Evolutionary conservation across 768 basidiomycete genomes (phyloP).

Genomic region (Lentinula guzmanii): DNA sequence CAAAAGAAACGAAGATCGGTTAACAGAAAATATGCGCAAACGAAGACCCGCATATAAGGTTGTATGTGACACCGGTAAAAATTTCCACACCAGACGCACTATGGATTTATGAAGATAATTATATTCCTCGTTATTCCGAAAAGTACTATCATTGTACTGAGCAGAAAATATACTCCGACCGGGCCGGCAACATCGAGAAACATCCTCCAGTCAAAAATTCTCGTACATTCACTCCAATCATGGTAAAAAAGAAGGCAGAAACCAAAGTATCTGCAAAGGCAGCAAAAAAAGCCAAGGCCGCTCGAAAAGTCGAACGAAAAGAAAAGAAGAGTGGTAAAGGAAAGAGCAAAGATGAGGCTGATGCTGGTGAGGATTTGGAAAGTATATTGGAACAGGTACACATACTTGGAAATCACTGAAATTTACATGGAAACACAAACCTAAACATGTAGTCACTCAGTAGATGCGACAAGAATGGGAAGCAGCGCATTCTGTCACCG

Average conservation of each 20-base stretch:
- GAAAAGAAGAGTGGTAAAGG: slow-evolving; percentile 45
- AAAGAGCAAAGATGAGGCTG: slow-evolving; percentile 41
- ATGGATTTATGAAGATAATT: no score
- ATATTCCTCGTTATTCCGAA: no score
- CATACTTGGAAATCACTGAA: neutral
- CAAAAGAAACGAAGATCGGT: neutral
- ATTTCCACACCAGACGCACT: slow-evolving; percentile 5
- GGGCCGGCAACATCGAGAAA: no score
- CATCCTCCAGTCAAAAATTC: no score
- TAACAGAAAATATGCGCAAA: no score
- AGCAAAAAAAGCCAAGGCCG: slow-evolving; percentile 61
- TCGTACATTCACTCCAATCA: slow-evolving; percentile 12
- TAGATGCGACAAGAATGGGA: slow-evolving; percentile 86
- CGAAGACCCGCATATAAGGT: slow-evolving; percentile 13
- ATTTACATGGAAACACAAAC: neutral
- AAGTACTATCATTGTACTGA: no score
- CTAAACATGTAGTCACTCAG: slow-evolving; percentile 19
- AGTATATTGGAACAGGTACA: slow-evolving; percentile 73
- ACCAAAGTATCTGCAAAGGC: slow-evolving; percentile 45
- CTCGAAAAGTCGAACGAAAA: slow-evolving; percentile 65
- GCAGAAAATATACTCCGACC: no score
- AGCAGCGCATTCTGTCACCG: slow-evolving; percentile 72
- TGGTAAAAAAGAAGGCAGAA: slow-evolving; percentile 52
- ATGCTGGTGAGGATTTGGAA: slow-evolving; percentile 77
- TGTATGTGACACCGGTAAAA: slow-evolving; percentile 14